phyloP scores from a whole-genome alignment of 1,139 yeast genomes.

The Wickerhamiella pararugosa region DNA sequence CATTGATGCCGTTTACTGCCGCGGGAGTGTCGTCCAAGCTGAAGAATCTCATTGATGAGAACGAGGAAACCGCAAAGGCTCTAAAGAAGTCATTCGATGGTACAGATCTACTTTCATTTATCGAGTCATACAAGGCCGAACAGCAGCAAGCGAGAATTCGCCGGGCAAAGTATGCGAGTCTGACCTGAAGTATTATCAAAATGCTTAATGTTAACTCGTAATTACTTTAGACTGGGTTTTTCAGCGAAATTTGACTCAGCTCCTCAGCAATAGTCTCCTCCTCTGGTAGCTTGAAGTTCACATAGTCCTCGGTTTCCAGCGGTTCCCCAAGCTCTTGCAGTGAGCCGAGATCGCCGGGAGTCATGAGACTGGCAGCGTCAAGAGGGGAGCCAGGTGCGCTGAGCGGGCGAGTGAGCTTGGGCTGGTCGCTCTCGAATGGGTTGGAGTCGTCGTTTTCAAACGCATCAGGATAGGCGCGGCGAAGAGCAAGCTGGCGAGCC shows the following conservation, averaged over 20 bases:
- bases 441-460: slow-evolving; percentile 34
- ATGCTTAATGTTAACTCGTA: not conserved
- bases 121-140: slow-evolving; percentile 36
- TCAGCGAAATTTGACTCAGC: slow-evolving; percentile 4
- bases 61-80: slow-evolving; percentile 24
- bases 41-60: slow-evolving; percentile 20
- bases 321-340: slow-evolving; percentile 71
- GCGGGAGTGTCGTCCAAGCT: slow-evolving; percentile 22
- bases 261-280: slow-evolving; percentile 13
- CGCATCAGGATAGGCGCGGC: slow-evolving; percentile 86
- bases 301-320: slow-evolving; percentile 66
- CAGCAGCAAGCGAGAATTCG: slow-evolving; percentile 45
- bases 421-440: slow-evolving; percentile 32
- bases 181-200: slow-evolving; percentile 33
- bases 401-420: slow-evolving; percentile 74
- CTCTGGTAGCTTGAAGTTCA: slow-evolving; percentile 58
- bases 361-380: slow-evolving; percentile 60
- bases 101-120: slow-evolving; percentile 25
- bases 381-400: slow-evolving; percentile 95
- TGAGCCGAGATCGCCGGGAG: slow-evolving; percentile 97
- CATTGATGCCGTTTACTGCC: slow-evolving; percentile 26
- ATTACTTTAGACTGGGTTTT: slow-evolving; percentile 5
- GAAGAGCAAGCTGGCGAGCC: slow-evolving; percentile 82
- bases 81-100: slow-evolving; percentile 21
- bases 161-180: slow-evolving; percentile 44